Evolutionary conservation across 257 asterid species (phyloP), one percentile per base, ranked within the genome.

Genomic region (Ajuga chamaepitys): DNA sequence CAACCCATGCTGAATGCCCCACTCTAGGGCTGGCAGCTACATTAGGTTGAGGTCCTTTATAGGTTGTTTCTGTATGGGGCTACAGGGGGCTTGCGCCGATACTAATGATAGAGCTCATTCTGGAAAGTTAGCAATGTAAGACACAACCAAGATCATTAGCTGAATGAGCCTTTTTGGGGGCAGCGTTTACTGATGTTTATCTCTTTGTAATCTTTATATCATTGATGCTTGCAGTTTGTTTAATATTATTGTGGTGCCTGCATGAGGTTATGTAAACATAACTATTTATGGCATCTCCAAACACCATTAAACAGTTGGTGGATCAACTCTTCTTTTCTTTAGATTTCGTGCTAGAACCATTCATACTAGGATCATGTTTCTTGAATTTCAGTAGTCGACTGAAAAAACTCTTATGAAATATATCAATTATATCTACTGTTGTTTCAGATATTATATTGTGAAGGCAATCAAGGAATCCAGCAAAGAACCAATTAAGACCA

Each of bases 391-490:
- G 7, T 34, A 44, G n/a, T 20, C 14, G 22, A 21, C 38, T 26
- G 17, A 40, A 41, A n/a, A 13, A 20, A 22, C 18, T 65, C 24
- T 13, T 41, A 16, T 55, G 30, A 44, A 47, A 61, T 54, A 34
- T 61, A 2, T 38, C 41, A 20, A 17, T 58, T 41, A 25, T 50
- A 62, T 66, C 30, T 11, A 40, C 35, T 20, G 53, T 24, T 67
- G 14, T 75, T 62, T 75, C 83, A 75, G 78, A 68, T 68, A 53
- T 66, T 69, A 48, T 42, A 21, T 68, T 62, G 47, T 28, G 55
- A 67, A 63, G 54, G 32, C 35, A 46, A 30, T 63, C 78, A 60
- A 28, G 51, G 50, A 58, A 69, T 67, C 11, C 37, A 42, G 37
- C 41, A 50, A 42, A 67, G 28, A 62, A 73, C 41, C 32, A 59